phyloP scores from a whole-genome alignment of 2,329 filamentous ascomycete species.

The Drechslerella coelobrocha region DNA sequence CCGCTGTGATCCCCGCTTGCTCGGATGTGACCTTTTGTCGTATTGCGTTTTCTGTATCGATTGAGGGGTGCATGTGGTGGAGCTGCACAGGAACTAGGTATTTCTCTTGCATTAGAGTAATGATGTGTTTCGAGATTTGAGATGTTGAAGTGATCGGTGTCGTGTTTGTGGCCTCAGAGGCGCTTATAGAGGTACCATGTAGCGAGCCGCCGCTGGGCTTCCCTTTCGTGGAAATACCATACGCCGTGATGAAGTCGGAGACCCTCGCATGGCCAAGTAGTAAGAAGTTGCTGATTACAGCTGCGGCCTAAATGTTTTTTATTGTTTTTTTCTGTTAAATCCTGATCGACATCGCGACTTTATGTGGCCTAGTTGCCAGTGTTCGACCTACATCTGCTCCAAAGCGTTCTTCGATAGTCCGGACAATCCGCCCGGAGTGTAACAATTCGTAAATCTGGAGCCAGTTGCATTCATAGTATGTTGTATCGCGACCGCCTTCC shows the following conservation, averaged over 20 bases:
- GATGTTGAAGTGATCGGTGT: constrained; percentile 57
- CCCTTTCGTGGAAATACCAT: constrained; percentile 53
- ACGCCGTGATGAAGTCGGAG: constrained; percentile 58
- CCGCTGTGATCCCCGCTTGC: constrained; percentile 63
- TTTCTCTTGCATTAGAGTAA: constrained; percentile 67
- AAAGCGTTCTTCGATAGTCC: constrained; percentile 75
- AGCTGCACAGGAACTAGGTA: constrained; percentile 70
- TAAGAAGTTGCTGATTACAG: constrained; percentile 54
- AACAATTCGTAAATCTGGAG: constrained; percentile 80
- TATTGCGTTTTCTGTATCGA: constrained; percentile 66
- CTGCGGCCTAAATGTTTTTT: constrained; percentile 45
- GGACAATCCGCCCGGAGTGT: constrained; percentile 79
- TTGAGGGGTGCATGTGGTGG: constrained; percentile 67
- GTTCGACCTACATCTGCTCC: constrained; percentile 70
- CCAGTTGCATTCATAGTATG: constrained; percentile 84
- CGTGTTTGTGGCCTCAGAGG: constrained; percentile 48
- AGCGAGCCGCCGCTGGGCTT: constrained; percentile 26
- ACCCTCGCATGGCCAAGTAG: constrained; percentile 57
- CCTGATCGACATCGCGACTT: background rate
- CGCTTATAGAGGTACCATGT: constrained; percentile 53
- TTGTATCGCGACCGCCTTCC: constrained; percentile 64
- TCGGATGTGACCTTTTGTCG: constrained; percentile 63
- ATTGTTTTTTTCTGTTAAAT: background rate
- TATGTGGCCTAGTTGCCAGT: constrained; percentile 12
- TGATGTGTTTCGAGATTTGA: constrained; percentile 61